These are phyloP conservation scores for Cardamine resedifolia DNA, from an alignment of 345 rosid genomes.

Conservation along the genomic window DNA sequence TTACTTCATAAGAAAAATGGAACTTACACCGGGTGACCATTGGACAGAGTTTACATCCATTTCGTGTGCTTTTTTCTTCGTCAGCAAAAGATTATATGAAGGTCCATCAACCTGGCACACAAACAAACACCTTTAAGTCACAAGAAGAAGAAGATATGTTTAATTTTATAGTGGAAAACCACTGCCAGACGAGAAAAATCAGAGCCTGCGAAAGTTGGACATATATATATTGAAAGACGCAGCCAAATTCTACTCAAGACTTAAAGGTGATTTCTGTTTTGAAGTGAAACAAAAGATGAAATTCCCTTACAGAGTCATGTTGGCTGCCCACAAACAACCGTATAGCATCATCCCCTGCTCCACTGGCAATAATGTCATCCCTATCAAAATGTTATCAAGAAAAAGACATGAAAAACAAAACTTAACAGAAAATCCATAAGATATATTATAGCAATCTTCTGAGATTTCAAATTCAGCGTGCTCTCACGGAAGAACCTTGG, in stretches of 20 bases:
- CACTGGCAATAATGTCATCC: constrained; percentile 83
- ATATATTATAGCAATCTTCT: background rate
- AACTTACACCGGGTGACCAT: constrained; percentile 78
- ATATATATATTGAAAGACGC: background rate
- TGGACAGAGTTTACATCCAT: constrained; percentile 86
- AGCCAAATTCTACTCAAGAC: constrained; percentile 2
- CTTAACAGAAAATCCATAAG: background rate
- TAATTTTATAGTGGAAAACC: background rate
- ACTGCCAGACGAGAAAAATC: background rate
- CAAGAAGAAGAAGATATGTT: background rate
- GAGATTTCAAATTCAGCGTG: background rate
- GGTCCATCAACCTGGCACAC: constrained; percentile 60
- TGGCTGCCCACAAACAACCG: constrained; percentile 67
- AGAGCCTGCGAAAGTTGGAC: background rate
- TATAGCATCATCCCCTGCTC: constrained; percentile 92
- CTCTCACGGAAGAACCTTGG: background rate
- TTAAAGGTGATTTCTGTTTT: background rate
- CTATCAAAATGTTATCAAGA: constrained; percentile 38
- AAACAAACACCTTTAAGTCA: background rate
- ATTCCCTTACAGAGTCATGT: constrained; percentile 53
- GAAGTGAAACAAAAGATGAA: background rate
- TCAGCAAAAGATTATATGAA: constrained; percentile 62
- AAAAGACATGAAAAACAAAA: background rate
- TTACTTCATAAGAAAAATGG: constrained; percentile 22
- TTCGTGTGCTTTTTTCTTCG: constrained; percentile 86